Percentiles rank a stretch among this genome's conserved stretches.
Conservation (phyloP, 768 basidiomycete genomes). For the Tephrocybe sp. region DNA sequence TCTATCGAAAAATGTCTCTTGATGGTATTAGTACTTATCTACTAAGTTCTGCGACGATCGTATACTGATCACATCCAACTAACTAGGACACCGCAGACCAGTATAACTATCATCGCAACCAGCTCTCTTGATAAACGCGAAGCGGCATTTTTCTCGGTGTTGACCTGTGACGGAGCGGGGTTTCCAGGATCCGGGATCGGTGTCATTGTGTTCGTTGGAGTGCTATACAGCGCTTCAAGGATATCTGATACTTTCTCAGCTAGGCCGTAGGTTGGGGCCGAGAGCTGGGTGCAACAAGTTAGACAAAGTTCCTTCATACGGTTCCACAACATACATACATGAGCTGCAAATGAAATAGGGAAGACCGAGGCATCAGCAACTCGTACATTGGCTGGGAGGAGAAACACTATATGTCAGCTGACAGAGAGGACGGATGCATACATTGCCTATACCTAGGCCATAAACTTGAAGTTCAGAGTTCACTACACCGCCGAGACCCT, state of each 20-base stretch:
- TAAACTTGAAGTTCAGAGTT: slow-evolving; percentile 55
- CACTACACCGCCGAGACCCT: slow-evolving; percentile 57
- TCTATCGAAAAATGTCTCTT: no score
- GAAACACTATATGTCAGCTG: neutral
- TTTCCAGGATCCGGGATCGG: neutral
- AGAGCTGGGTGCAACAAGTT: slow-evolving; percentile 1
- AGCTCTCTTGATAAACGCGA: no score
- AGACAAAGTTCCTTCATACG: neutral
- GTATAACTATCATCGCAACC: no score
- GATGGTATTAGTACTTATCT: no score
- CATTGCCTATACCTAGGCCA: slow-evolving; percentile 33
- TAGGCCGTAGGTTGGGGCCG: slow-evolving; percentile 10
- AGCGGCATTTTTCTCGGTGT: neutral
- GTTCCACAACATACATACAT: slow-evolving; percentile 17
- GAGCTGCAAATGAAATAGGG: slow-evolving; percentile 23
- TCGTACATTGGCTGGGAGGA: slow-evolving; percentile 43
- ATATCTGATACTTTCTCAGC: slow-evolving; percentile 13
- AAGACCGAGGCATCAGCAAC: slow-evolving; percentile 26
- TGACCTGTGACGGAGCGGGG: neutral
- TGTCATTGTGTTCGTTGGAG: neutral
- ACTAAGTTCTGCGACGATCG: no score
- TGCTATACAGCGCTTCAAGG: neutral
- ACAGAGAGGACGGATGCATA: no score
- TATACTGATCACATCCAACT: no score
- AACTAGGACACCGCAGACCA: no score